These are phyloP conservation scores for Pythium periplocum DNA, from an alignment of 352 stramenopile genomes.

Conservation along the genomic window DNA sequence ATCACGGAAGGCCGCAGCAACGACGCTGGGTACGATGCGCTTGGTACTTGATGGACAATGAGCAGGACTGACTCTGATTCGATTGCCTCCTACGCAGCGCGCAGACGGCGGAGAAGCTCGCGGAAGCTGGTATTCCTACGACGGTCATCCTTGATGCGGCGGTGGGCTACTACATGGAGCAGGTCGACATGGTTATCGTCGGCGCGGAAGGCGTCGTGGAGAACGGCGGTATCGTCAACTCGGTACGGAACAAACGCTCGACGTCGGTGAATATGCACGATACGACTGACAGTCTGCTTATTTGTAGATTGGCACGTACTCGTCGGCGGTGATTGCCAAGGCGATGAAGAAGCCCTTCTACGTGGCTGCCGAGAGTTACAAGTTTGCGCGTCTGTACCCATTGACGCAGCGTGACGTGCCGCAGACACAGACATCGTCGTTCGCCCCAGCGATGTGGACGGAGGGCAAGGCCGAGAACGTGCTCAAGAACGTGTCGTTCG, in stretches of 20 bases:
- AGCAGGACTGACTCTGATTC: no score
- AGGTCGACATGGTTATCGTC: constrained; percentile 94
- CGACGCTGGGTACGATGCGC: constrained; percentile 63
- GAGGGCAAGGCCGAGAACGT: constrained; percentile 17
- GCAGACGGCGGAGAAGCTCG: constrained; percentile 79
- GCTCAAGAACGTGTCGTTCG: constrained; percentile 64
- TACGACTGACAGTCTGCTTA: no score
- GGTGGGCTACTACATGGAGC: constrained; percentile 95
- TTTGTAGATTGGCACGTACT: constrained; percentile 91
- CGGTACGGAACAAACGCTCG: constrained; percentile 35
- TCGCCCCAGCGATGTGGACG: constrained; percentile 14
- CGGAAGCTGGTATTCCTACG: constrained; percentile 88
- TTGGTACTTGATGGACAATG: not conserved
- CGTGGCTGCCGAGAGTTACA: constrained; percentile 97
- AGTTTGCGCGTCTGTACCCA: constrained; percentile 98
- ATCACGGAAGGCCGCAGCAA: constrained; percentile 92
- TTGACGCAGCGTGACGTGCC: constrained; percentile 94
- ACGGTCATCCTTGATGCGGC: constrained; percentile 95
- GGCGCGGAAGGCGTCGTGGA: constrained; percentile 96
- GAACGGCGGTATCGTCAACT: constrained; percentile 98
- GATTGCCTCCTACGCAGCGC: constrained; percentile 17
- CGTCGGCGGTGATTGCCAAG: constrained; percentile 91
- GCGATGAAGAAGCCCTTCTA: constrained; percentile 97
- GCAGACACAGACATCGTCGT: constrained; percentile 56
- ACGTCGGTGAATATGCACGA: not conserved